Evolutionary conservation across 768 basidiomycete genomes (phyloP), one percentile per base, ranked within the genome.

Genomic region (Hebeloma cylindrosporum): DNA sequence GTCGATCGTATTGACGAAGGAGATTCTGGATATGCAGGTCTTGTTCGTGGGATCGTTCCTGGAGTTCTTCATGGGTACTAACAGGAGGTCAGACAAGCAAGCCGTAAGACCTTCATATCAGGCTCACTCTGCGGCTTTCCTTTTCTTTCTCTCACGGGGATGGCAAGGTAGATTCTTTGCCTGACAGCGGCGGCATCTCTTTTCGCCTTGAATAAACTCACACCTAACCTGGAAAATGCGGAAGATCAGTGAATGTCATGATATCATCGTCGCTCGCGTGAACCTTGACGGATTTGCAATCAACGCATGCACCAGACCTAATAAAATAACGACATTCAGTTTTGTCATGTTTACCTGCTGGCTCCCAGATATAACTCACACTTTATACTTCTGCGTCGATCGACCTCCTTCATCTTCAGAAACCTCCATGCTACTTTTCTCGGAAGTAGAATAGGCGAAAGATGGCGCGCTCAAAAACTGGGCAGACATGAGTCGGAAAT

Each of bases 231-330:
- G 17, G 9, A 14, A 22, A 25, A 14, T n/a, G n/a, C n/a, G n/a
- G n/a, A n/a, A n/a, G n/a, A n/a, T n/a, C n/a, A n/a, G n/a, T n/a
- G n/a, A n/a, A n/a, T n/a, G 36, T 35, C 14, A 32, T 25, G 18
- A 28, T 8, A 35, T 10, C n/a, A 13, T 32, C 22, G 31, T 41
- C 25, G 21, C 25, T 17, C 2, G 5, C 20, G 53, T 62, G 34
- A 37, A 76, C 79, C 60, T 79, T 80, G 32, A 79, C 67, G 5
- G 75, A 74, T 60, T 80, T 79, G 60, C 79, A 80, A 46, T 79
- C 74, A 20, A 75, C 71, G 59, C 78, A 79, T 22, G 78, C 79
- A 18, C 76, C 74, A 41, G 71, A 65, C 25, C 78, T 79, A 41
- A 18, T 41, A 30, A 40, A 51, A 28, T 18, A n/a, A 14, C 39